Percentiles rank a stretch among this genome's conserved stretches.
These are phyloP conservation scores for Citeromyces hawaiiensis DNA, from an alignment of 1,139 yeast genomes.

Conservation along the genomic window DNA sequence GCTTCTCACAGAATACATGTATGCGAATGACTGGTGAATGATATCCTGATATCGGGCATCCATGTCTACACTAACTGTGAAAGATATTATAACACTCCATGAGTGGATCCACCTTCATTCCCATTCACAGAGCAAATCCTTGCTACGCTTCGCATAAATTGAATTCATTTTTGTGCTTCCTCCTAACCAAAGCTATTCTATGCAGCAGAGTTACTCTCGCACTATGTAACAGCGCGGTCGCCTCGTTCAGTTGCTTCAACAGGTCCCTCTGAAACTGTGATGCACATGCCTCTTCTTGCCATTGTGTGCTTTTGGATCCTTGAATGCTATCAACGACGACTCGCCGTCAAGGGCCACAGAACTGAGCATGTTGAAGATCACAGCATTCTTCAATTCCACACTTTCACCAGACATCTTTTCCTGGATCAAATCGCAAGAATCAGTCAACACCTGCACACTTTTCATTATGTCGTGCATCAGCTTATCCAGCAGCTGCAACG, in stretches of 20 bases:
- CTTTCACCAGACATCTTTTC: conserved; percentile 12
- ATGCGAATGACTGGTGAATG: no score
- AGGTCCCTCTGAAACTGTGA: conserved; percentile 38
- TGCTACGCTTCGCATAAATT: no score
- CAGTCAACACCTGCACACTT: conserved; percentile 39
- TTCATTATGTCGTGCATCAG: conserved; percentile 53
- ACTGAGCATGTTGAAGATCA: conserved; percentile 20
- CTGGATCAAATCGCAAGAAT: conserved; percentile 22
- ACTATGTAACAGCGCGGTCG: no score
- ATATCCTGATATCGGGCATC: no score
- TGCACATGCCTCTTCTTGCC: conserved; percentile 21
- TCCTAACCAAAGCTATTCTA: no score
- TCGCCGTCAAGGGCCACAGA: conserved; percentile 25
- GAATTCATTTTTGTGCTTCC: no score
- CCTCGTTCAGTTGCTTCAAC: conserved; percentile 18
- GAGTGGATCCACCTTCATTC: no score
- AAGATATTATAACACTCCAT: no score
- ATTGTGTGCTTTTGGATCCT: conserved; percentile 5
- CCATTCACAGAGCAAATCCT: no score
- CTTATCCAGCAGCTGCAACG: conserved; percentile 60
- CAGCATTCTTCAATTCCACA: conserved; percentile 11
- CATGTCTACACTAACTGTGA: no score
- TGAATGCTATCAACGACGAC: conserved; percentile 15
- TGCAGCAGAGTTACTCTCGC: no score
- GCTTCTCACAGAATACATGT: no score